A percentile compares a stretch with the other conserved stretches of the same genome.
Evolutionary conservation across 495 filamentous ascomycete genomes (phyloP).

Genomic region (Hyaloscypha variabilis): DNA sequence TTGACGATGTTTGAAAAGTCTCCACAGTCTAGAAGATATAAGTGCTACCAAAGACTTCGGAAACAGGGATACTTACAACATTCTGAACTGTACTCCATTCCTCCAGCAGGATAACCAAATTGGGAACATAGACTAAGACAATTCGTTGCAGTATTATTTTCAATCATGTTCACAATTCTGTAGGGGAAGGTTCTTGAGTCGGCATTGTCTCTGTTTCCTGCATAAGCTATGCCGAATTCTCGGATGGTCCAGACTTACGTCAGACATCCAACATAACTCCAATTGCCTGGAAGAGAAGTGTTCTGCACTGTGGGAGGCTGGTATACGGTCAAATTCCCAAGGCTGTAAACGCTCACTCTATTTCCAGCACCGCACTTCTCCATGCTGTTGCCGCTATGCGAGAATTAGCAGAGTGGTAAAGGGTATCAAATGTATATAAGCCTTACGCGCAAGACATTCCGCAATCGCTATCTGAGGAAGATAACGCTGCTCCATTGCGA

Average conservation of each 20-base stretch:
- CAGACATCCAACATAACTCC: conserved; percentile 45
- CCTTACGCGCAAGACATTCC: too few species aligned
- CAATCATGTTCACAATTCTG: conserved; percentile 2
- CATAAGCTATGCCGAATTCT: conserved; percentile 45
- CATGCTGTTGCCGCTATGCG: conserved; percentile 36
- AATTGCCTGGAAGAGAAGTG: conserved; percentile 38
- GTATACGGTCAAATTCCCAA: conserved; percentile 28
- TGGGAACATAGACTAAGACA: conserved; percentile 40
- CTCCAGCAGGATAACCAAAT: conserved; percentile 43
- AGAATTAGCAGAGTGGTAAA: too few species aligned
- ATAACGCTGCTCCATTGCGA: conserved; percentile 40
- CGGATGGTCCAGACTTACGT: conserved; percentile 43
- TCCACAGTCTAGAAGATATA: too few species aligned
- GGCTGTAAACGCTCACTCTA: conserved; percentile 52
- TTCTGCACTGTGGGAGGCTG: conserved; percentile 37
- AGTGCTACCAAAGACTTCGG: too few species aligned
- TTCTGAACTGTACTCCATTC: conserved; percentile 45
- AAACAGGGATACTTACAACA: too few species aligned
- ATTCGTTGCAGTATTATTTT: conserved; percentile 35
- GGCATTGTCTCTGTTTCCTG: too few species aligned
- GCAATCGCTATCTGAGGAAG: too few species aligned
- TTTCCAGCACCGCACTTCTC: conserved; percentile 51
- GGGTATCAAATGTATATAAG: too few species aligned
- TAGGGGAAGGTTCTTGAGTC: conserved; percentile 23
- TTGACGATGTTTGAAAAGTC: conserved; percentile 22